Conservation (phyloP, 805 yeast species). For the Cyberlindnera xylosilytica region DNA sequence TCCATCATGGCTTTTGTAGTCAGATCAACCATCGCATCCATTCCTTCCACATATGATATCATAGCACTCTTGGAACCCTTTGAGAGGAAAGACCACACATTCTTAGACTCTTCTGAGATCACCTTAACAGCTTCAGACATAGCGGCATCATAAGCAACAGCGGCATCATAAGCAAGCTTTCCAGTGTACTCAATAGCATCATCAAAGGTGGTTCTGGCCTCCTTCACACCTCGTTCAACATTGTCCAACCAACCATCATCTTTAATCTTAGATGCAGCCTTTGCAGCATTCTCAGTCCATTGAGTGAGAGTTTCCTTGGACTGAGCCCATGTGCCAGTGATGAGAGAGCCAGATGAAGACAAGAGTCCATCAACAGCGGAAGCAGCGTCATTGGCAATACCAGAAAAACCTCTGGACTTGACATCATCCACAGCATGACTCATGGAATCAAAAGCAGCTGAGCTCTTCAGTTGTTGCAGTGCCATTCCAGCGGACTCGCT, state of each 20-base stretch:
- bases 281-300: slow-evolving; percentile 1
- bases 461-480: not conserved
- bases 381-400: not conserved
- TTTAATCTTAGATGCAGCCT: not conserved
- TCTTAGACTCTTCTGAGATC: no score
- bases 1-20: not conserved
- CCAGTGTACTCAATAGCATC: not conserved
- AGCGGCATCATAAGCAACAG: not conserved
- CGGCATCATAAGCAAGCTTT: not conserved
- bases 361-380: not conserved
- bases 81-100: no score
- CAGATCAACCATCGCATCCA: not conserved
- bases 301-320: not conserved
- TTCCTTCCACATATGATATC: no score
- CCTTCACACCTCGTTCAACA: not conserved
- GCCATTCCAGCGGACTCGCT: not conserved
- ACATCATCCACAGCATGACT: not conserved
- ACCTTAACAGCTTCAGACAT: no score
- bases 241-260: not conserved
- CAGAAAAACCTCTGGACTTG: not conserved
- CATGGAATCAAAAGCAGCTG: not conserved
- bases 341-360: not conserved
- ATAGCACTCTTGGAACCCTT: no score
- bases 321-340: not conserved
- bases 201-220: not conserved